A percentile compares a stretch with the other conserved stretches of the same genome.
phyloP scores from a whole-genome alignment of 1,139 yeast genomes.

The Pneumocystis jirovecii region DNA sequence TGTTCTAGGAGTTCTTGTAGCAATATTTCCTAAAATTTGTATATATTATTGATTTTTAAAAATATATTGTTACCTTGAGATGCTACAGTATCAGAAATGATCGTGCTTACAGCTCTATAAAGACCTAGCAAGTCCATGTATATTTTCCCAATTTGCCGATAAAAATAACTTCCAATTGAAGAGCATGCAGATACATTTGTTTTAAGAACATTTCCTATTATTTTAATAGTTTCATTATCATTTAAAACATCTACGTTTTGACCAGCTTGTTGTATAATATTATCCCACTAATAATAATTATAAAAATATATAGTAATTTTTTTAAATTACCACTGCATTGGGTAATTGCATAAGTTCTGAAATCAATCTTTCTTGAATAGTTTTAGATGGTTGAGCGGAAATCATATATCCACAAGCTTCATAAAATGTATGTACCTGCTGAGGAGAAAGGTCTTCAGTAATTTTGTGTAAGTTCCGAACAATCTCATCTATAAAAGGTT shows the following conservation, averaged over 20 bases:
- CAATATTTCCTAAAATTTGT: conserved; percentile 30
- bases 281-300: conserved; percentile 46
- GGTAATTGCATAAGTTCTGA: conserved; percentile 78
- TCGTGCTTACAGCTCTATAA: conserved; percentile 78
- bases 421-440: conserved; percentile 93
- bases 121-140: conserved; percentile 81
- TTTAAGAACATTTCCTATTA: conserved; percentile 82
- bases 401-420: conserved; percentile 95
- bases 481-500: conserved; percentile 84
- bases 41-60: conserved; percentile 17
- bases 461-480: conserved; percentile 67
- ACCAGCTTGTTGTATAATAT: conserved; percentile 76
- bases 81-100: conserved; percentile 71
- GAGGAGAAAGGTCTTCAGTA: conserved; percentile 88
- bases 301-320: not conserved
- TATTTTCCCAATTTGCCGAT: conserved; percentile 72
- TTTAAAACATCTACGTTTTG: conserved; percentile 72
- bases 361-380: conserved; percentile 56
- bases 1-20: conserved; percentile 88
- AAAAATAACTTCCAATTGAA: conserved; percentile 83
- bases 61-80: conserved; percentile 37
- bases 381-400: conserved; percentile 58
- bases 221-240: conserved; percentile 77
- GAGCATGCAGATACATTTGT: conserved; percentile 90
- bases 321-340: conserved; percentile 38